Evolutionary conservation across 371 early-diverging fungal species (phyloP), one percentile per base, ranked within the genome.

Genomic region (Mortierella sp.): DNA sequence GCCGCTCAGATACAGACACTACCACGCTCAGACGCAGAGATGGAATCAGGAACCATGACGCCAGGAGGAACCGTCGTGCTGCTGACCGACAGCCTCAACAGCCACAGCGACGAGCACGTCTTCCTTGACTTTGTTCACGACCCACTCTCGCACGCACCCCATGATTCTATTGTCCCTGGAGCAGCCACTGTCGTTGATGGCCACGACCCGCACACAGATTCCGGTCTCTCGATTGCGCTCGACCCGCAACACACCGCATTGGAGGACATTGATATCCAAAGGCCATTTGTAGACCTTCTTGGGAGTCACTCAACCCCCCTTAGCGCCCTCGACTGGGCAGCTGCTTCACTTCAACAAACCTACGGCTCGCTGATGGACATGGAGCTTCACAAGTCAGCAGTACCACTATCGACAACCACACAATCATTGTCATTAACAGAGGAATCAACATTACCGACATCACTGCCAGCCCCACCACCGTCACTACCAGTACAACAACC

Each of bases 291-390:
- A 40, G 61, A 43, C 28, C 40, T 83, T 11, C 24, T 79, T 13
- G 79, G 46, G 19, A 48, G 67, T 19, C 80, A 74, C 69, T 72
- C 67, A 9, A 9, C 67, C 28, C 6, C 67, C 3, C 67, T 67
- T 40, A 6, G 37, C 37, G 11, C 40, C 8, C 69, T 50, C 13
- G 48, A 44, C 31, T 81, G 46, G 82, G 46, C 34, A 13, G 59
- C 44, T 69, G 13, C 26, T 26, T 26, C 19, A 31, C 37, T 69
- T 28, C 64, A 59, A 31, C 81, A 77, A 21, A 74, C 55, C 1
- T 86, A 74, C 53, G 86, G 82, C 2, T 86, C 86, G 1, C 78
- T 86, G 21, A 82, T 86, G 82, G 86, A 82, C 31, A 86, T 86
- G 86, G 86, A 86, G 46, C 55, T 86, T 19, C 74, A 69, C 61